phyloP scores from a whole-genome alignment of 805 yeast genomes.

The Monosporozyma solicola region DNA sequence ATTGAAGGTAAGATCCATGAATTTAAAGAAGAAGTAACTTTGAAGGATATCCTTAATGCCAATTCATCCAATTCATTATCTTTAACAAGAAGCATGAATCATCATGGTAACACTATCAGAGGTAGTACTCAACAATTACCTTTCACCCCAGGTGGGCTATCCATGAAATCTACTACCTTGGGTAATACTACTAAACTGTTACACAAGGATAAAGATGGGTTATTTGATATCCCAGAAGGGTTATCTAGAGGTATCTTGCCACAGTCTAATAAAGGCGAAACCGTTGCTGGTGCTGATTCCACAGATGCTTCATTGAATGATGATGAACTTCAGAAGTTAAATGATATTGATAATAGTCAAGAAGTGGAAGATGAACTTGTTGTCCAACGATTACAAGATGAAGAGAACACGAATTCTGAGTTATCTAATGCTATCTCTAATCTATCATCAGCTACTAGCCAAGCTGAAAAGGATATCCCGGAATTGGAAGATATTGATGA shows the following conservation, averaged over 20 bases:
- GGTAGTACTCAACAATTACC: conserved; percentile 77
- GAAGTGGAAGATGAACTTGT: conserved; percentile 36
- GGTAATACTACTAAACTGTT: conserved; percentile 31
- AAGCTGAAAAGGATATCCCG: conserved; percentile 4
- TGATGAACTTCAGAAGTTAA: conserved; percentile 14
- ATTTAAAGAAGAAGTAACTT: conserved; percentile 54
- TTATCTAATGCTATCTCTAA: conserved; percentile 8
- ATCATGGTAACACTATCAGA: conserved; percentile 49
- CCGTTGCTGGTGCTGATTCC: conserved; percentile 7
- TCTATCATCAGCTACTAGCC: conserved; percentile 2
- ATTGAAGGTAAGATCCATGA: conserved; percentile 59
- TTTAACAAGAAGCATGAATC: conserved; percentile 55
- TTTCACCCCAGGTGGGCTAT: conserved; percentile 87
- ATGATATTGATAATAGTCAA: conserved; percentile 28
- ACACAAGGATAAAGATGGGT: conserved; percentile 64
- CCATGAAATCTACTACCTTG: conserved; percentile 19
- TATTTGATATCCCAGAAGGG: conserved; percentile 80
- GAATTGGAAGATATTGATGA: conserved; percentile 32
- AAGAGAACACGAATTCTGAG: conserved; percentile 1
- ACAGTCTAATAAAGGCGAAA: background rate
- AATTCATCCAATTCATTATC: conserved; percentile 66
- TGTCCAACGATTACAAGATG: conserved; percentile 13
- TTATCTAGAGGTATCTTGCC: conserved; percentile 58
- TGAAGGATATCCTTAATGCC: conserved; percentile 36
- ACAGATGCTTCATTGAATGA: background rate